Evolutionary conservation across 2,329 filamentous ascomycete genomes (phyloP).

Genomic region (Aspergillus persii): DNA sequence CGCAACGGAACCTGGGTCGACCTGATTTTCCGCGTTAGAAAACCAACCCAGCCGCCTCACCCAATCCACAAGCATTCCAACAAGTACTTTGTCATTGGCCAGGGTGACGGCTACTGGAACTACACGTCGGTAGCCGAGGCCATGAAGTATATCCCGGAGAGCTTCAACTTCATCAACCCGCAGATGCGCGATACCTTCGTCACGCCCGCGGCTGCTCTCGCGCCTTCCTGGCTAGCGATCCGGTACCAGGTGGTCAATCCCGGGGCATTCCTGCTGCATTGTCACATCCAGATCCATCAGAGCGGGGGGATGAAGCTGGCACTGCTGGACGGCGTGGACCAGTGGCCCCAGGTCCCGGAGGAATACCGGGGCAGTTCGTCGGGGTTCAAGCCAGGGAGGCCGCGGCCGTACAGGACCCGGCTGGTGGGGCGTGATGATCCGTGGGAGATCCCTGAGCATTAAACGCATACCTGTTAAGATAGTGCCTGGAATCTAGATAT

Average conservation of each 20-base stretch:
- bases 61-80: constrained; percentile 65
- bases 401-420: neutral
- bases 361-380: constrained; percentile 18
- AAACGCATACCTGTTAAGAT: no score
- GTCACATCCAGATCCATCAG: constrained; percentile 56
- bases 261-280: constrained; percentile 56
- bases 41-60: constrained; percentile 53
- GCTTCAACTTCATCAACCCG: constrained; percentile 59
- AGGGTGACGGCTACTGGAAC: constrained; percentile 50
- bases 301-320: constrained; percentile 56
- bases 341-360: constrained; percentile 29
- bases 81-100: constrained; percentile 58
- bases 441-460: no score
- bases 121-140: constrained; percentile 57
- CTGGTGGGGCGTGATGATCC: no score
- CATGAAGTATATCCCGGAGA: constrained; percentile 43
- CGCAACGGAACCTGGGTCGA: constrained; percentile 54
- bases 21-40: constrained; percentile 50
- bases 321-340: constrained; percentile 44
- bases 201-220: constrained; percentile 35
- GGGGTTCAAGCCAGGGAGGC: neutral
- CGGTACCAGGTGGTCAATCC: constrained; percentile 55
- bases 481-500: no score
- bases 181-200: constrained; percentile 52
- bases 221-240: constrained; percentile 49